A percentile compares a stretch with the other conserved stretches of the same genome.
These are phyloP conservation scores for Metschnikowia henanensis DNA, from an alignment of 805 yeast species.

Conservation along the genomic window DNA sequence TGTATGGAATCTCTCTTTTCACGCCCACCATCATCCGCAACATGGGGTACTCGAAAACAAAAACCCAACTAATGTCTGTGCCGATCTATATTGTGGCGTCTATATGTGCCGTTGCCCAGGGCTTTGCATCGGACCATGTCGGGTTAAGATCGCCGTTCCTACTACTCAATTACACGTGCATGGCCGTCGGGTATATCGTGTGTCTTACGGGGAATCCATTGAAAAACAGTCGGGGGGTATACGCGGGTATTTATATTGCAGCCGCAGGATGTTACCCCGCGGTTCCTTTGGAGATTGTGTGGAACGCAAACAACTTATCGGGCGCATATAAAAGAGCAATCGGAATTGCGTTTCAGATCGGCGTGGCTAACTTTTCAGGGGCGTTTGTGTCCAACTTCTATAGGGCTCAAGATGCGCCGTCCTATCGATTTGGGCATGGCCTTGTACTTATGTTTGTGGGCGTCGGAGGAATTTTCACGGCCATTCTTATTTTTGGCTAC, in stretches of 20 bases:
- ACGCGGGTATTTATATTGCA: slow-evolving; percentile 31
- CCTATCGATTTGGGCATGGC: slow-evolving; percentile 30
- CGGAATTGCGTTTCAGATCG: slow-evolving; percentile 41
- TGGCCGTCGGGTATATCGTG: slow-evolving; percentile 34
- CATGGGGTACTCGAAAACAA: slow-evolving; percentile 42
- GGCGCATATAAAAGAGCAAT: slow-evolving; percentile 38
- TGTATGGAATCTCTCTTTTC: slow-evolving; percentile 41
- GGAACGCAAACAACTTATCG: slow-evolving; percentile 38
- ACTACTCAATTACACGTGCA: slow-evolving; percentile 22
- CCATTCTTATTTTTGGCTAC: slow-evolving; percentile 2
- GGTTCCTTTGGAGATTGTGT: slow-evolving; percentile 33
- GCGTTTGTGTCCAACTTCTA: slow-evolving; percentile 36
- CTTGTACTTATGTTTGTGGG: slow-evolving; percentile 32
- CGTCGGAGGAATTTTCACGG: slow-evolving; percentile 22
- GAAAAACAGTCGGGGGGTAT: slow-evolving; percentile 25
- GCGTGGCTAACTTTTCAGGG: slow-evolving; percentile 39
- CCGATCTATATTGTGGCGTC: slow-evolving; percentile 43
- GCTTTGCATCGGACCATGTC: slow-evolving; percentile 23
- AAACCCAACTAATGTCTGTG: slow-evolving; percentile 44
- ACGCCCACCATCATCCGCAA: slow-evolving; percentile 45
- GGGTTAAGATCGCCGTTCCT: slow-evolving; percentile 34
- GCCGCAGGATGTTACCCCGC: slow-evolving; percentile 30
- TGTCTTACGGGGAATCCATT: slow-evolving; percentile 26
- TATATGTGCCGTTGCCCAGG: slow-evolving; percentile 27
- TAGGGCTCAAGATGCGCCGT: slow-evolving; percentile 27